Conservation (phyloP, 2,329 filamentous ascomycete genomes). For the Helotiales sp. region DNA sequence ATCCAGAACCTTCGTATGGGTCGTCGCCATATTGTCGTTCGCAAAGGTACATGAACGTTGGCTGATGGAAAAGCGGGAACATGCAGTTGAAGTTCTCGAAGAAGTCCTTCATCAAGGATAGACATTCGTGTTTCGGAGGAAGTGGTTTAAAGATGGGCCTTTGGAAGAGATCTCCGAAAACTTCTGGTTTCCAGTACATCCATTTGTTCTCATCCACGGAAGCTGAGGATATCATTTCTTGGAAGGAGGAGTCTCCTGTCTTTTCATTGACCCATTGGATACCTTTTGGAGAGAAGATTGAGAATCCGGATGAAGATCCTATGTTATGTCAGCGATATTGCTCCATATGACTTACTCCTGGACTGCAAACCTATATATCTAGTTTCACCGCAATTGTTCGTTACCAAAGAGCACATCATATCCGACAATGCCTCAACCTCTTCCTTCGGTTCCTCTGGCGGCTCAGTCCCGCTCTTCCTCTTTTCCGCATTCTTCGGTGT, state of each 20-base stretch:
- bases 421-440: constrained; percentile 89
- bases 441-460: constrained; percentile 52
- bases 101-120: constrained; percentile 87
- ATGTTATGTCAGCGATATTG: constrained; percentile 24
- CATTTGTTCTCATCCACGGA: constrained; percentile 92
- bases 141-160: constrained; percentile 80
- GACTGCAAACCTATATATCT: constrained; percentile 78
- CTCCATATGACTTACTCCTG: not conserved
- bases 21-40: constrained; percentile 91
- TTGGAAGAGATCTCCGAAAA: constrained; percentile 89
- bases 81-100: constrained; percentile 99
- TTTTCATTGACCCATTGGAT: constrained; percentile 99
- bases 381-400: constrained; percentile 91
- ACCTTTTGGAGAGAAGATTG: constrained; percentile 96
- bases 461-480: constrained; percentile 32
- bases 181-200: constrained; percentile 97
- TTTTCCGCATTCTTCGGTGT: constrained; percentile 28
- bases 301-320: constrained; percentile 97
- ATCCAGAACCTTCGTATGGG: constrained; percentile 91
- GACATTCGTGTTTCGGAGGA: constrained; percentile 81
- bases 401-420: constrained; percentile 98
- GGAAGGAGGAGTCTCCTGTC: constrained; percentile 93
- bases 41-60: constrained; percentile 96
- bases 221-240: constrained; percentile 91
- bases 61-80: constrained; percentile 95